Percentiles rank a stretch among this genome's conserved stretches.
Evolutionary conservation across 352 stramenopile genomes (phyloP).

Genomic region (Phytophthora pinifolia): DNA sequence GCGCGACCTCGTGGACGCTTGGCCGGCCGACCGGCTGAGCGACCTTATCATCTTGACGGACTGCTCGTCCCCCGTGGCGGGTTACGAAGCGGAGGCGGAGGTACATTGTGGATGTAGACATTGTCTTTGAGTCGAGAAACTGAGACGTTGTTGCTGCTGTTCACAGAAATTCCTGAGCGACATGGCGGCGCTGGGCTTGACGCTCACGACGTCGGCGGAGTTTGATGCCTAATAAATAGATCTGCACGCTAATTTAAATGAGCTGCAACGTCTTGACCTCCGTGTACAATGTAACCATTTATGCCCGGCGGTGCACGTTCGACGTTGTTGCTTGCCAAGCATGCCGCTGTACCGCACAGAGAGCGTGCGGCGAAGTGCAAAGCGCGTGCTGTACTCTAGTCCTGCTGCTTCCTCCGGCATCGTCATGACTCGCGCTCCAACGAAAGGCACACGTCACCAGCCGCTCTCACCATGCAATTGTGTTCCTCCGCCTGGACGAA

Average conservation of each 20-base stretch:
- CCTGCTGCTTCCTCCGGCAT: constrained; percentile 14
- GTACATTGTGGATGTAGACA: constrained; percentile 13
- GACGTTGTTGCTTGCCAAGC: constrained; percentile 19
- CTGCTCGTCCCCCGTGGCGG: constrained; percentile 55
- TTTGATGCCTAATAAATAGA: constrained; percentile 21
- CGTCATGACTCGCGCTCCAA: constrained; percentile 22
- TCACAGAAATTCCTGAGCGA: constrained; percentile 50
- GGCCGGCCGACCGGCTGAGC: constrained; percentile 52
- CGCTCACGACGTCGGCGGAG: constrained; percentile 42
- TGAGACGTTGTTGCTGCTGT: neutral
- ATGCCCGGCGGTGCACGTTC: no score
- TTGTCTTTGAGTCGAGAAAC: neutral
- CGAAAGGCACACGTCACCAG: constrained; percentile 14
- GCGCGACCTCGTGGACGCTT: constrained; percentile 85
- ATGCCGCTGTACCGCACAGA: constrained; percentile 29
- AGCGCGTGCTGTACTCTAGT: constrained; percentile 32
- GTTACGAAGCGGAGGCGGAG: constrained; percentile 56
- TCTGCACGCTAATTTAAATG: neutral
- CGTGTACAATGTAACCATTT: neutral
- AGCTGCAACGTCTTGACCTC: neutral
- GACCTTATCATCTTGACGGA: constrained; percentile 68
- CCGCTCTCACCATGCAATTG: constrained; percentile 4
- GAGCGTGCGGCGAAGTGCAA: constrained; percentile 16
- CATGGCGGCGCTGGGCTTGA: constrained; percentile 52
- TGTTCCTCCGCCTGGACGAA: neutral